phyloP scores from a whole-genome alignment of 2,329 filamentous ascomycete genomes.

The Colletotrichum theobromicola region DNA sequence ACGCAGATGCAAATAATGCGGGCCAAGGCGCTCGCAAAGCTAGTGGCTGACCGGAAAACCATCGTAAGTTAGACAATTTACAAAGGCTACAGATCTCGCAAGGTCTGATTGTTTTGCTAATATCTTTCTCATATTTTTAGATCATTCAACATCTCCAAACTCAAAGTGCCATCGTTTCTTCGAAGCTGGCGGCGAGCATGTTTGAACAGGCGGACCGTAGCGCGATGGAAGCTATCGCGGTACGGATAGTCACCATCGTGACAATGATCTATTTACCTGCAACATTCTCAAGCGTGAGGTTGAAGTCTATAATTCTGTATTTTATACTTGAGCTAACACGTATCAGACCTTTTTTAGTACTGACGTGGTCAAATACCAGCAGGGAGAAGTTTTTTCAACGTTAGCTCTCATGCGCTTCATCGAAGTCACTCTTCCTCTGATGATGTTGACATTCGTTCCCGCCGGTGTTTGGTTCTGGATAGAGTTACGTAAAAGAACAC shows the following conservation, averaged over 20 bases:
- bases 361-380: no score
- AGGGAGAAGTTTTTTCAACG: no score
- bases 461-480: no score
- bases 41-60: not conserved
- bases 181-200: conserved; percentile 24
- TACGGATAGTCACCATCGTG: conserved; percentile 32
- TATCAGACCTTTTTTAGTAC: no score
- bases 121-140: conserved; percentile 16
- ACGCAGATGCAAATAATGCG: not conserved
- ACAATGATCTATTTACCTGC: conserved; percentile 27
- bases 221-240: conserved; percentile 28
- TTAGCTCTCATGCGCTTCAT: no score
- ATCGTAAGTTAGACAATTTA: not conserved
- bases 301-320: no score
- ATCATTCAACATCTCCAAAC: conserved; percentile 37
- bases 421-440: no score
- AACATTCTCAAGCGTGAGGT: conserved; percentile 20
- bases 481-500: no score
- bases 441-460: no score
- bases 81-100: no score
- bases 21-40: not conserved
- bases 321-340: no score
- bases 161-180: conserved; percentile 26
- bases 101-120: no score
- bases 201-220: conserved; percentile 30